These are phyloP conservation scores for Leccinum olivaceopallidum DNA, from an alignment of 768 basidiomycete species.

Conservation along the genomic window DNA sequence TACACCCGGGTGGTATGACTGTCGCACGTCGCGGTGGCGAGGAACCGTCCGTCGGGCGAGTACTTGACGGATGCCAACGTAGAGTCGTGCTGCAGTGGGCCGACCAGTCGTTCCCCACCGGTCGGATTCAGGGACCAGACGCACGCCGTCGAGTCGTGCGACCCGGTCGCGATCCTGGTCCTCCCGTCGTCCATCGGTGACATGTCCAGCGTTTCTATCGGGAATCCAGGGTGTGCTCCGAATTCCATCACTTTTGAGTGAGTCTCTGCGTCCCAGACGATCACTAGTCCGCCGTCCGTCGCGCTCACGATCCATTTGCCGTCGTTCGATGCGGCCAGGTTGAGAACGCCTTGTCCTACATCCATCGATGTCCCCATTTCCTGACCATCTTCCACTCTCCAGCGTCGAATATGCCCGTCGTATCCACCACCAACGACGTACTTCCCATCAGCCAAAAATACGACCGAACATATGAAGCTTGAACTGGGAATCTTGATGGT, in stretches of 20 bases:
- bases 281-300: background rate
- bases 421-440: slow-evolving; percentile 5
- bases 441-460: slow-evolving; percentile 4
- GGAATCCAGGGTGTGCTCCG: background rate
- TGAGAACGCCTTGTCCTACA: background rate
- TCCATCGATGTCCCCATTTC: slow-evolving; percentile 2
- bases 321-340: slow-evolving; percentile 2
- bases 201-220: slow-evolving; percentile 6
- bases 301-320: slow-evolving; percentile 13
- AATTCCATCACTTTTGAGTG: slow-evolving; percentile 2
- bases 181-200: slow-evolving; percentile 12
- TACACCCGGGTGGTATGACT: slow-evolving; percentile 6
- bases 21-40: slow-evolving; percentile 10
- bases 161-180: slow-evolving; percentile 8
- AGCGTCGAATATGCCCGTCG: slow-evolving; percentile 2
- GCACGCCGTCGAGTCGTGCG: slow-evolving; percentile 8
- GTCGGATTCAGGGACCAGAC: slow-evolving; percentile 3
- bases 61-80: slow-evolving; percentile 13
- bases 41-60: slow-evolving; percentile 6
- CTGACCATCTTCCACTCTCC: background rate
- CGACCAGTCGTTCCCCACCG: slow-evolving; percentile 3
- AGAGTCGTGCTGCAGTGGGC: background rate
- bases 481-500: background rate
- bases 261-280: slow-evolving; percentile 4
- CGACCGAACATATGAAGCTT: slow-evolving; percentile 1